Conservation (phyloP, 140 eudicot genomes). For the Stevia rebaudiana region DNA sequence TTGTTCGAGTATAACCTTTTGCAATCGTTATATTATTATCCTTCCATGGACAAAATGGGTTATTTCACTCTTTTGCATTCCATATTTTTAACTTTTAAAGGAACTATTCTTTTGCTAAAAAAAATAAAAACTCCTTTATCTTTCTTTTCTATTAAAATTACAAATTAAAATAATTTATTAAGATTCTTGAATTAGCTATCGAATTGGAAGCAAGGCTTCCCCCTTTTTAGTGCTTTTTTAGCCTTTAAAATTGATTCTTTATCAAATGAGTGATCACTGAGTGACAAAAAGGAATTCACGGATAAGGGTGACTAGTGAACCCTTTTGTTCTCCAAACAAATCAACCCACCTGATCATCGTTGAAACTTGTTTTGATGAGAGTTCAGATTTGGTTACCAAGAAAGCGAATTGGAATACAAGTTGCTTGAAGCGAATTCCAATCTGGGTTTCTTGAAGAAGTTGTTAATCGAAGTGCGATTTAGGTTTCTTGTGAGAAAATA, state of each 20-base stretch:
- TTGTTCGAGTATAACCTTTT: too few species aligned
- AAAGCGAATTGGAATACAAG: neutral
- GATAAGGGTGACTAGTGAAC: slow-evolving; percentile 32
- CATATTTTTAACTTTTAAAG: too few species aligned
- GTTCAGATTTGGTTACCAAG: slow-evolving; percentile 9
- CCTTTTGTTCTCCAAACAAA: slow-evolving; percentile 25
- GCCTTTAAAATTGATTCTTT: slow-evolving; percentile 22
- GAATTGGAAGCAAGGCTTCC: slow-evolving; percentile 22
- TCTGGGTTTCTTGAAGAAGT: slow-evolving; percentile 6
- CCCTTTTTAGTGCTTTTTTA: slow-evolving; percentile 12
- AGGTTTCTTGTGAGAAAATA: neutral
- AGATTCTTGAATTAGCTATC: slow-evolving; percentile 30
- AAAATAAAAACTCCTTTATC: too few species aligned
- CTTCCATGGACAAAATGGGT: too few species aligned
- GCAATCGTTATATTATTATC: too few species aligned
- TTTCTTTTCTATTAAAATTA: neutral
- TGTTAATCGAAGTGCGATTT: slow-evolving; percentile 1
- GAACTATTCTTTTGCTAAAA: too few species aligned
- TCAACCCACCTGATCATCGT: slow-evolving; percentile 17
- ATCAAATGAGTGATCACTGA: slow-evolving; percentile 20
- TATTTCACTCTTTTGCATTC: too few species aligned
- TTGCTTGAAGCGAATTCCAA: slow-evolving; percentile 1
- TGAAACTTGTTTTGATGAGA: neutral
- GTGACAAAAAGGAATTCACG: slow-evolving; percentile 22
- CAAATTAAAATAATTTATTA: neutral